phyloP scores from a whole-genome alignment of 2,329 filamentous ascomycete species.

The Ophiocordyceps camponoti-leonardi region DNA sequence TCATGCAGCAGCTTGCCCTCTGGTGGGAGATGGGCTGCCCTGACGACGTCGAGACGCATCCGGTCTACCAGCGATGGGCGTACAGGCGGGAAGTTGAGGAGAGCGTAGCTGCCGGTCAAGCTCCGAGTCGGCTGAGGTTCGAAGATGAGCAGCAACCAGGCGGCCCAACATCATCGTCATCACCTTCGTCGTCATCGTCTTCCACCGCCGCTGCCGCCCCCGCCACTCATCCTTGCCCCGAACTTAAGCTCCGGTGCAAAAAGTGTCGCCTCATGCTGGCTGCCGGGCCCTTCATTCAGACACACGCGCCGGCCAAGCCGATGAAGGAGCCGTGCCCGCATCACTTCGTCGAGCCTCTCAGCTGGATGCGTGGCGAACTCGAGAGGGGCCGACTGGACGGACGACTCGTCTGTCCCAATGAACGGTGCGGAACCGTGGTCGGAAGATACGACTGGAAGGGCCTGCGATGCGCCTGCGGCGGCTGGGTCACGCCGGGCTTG shows the following conservation, averaged over 20 bases:
- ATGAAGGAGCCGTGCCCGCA: constrained; percentile 45
- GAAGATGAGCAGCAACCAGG: constrained; percentile 44
- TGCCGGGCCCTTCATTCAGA: constrained; percentile 43
- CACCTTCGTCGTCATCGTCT: not conserved
- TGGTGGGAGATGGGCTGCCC: constrained; percentile 82
- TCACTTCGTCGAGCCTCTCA: constrained; percentile 78
- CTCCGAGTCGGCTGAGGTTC: constrained; percentile 70
- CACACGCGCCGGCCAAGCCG: constrained; percentile 26
- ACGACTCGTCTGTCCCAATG: constrained; percentile 64
- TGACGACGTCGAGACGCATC: constrained; percentile 43
- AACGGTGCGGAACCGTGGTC: constrained; percentile 63
- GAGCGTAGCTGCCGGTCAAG: constrained; percentile 53
- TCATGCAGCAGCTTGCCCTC: constrained; percentile 74
- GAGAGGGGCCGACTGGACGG: constrained; percentile 71
- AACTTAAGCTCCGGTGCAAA: constrained; percentile 52
- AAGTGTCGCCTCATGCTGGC: constrained; percentile 62
- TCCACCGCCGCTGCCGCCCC: not conserved
- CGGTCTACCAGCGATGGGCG: constrained; percentile 60
- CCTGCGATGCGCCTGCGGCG: constrained; percentile 76
- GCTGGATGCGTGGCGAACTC: constrained; percentile 82
- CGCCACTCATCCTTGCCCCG: not conserved
- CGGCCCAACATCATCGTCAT: not conserved
- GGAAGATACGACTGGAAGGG: constrained; percentile 96
- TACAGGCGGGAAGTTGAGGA: constrained; percentile 38
- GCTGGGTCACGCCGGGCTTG: constrained; percentile 84